Evolutionary conservation across 2,329 filamentous ascomycete species (phyloP).

Genomic region (Aulographum hederae): DNA sequence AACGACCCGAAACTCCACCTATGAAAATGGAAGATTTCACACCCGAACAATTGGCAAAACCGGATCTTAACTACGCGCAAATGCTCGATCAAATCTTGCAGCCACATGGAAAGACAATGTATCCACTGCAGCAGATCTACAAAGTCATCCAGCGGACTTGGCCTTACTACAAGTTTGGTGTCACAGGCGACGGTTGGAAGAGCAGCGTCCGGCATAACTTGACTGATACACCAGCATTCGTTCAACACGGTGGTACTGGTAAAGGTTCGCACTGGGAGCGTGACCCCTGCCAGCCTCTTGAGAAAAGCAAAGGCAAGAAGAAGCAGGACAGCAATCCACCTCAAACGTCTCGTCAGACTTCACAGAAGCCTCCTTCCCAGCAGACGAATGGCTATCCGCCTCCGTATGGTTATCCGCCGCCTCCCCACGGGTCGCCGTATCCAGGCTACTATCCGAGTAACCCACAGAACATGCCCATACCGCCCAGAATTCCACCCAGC

Average conservation of each 20-base stretch:
- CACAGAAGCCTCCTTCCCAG: conserved; percentile 2
- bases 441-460: neutral
- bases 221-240: conserved; percentile 24
- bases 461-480: neutral
- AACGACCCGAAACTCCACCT: conserved; percentile 40
- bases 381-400: neutral
- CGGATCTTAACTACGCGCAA: conserved; percentile 42
- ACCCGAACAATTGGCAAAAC: conserved; percentile 56
- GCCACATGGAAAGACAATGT: conserved; percentile 35
- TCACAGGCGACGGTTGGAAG: conserved; percentile 43
- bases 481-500: neutral
- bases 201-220: conserved; percentile 49
- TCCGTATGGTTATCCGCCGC: conserved; percentile 1
- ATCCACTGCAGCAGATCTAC: conserved; percentile 50
- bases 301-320: conserved; percentile 2
- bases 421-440: neutral
- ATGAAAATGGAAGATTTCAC: conserved; percentile 48
- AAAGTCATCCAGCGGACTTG: conserved; percentile 44
- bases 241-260: conserved; percentile 6
- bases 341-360: conserved; percentile 2
- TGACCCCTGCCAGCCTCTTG: conserved; percentile 4
- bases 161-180: conserved; percentile 43
- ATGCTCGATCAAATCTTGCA: conserved; percentile 45
- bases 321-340: conserved; percentile 3
- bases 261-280: conserved; percentile 7